Conservation (phyloP, 1,139 yeast genomes). For the Meyerozyma guilliermondii region DNA sequence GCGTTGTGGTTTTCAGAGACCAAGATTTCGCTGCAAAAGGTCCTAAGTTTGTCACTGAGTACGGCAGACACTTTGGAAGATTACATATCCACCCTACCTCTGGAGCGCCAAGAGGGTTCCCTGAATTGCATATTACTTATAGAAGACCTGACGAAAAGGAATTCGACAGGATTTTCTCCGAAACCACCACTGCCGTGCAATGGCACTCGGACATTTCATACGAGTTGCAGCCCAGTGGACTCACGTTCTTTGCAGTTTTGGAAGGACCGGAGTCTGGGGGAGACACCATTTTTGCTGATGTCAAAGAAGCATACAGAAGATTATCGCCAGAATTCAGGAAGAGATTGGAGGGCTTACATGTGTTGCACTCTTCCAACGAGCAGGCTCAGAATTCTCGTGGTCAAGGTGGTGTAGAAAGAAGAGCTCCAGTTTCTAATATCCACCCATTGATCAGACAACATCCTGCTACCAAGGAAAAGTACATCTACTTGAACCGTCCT, state of each 20-base stretch:
- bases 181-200: constrained; percentile 9
- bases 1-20: constrained; percentile 35
- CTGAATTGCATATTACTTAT: constrained; percentile 31
- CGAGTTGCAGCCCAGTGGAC: constrained; percentile 15
- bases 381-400: constrained; percentile 17
- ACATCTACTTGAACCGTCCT: constrained; percentile 20
- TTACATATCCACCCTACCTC: constrained; percentile 39
- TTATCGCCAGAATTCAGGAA: constrained; percentile 23
- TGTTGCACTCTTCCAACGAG: constrained; percentile 21
- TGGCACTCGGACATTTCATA: constrained; percentile 15
- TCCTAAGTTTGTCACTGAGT: constrained; percentile 26
- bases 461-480: constrained; percentile 23
- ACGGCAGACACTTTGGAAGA: constrained; percentile 31
- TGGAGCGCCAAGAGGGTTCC: constrained; percentile 33
- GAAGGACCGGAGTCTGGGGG: constrained; percentile 15
- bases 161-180: constrained; percentile 15
- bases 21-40: constrained; percentile 32
- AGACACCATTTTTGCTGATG: constrained; percentile 27
- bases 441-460: constrained; percentile 25
- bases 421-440: constrained; percentile 23
- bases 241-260: constrained; percentile 12
- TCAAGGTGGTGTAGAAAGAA: constrained; percentile 21
- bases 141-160: constrained; percentile 24
- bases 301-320: constrained; percentile 26
- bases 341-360: constrained; percentile 22